phyloP scores from a whole-genome alignment of 2,329 filamentous ascomycete species.

The Amesomyces nigricolor region DNA sequence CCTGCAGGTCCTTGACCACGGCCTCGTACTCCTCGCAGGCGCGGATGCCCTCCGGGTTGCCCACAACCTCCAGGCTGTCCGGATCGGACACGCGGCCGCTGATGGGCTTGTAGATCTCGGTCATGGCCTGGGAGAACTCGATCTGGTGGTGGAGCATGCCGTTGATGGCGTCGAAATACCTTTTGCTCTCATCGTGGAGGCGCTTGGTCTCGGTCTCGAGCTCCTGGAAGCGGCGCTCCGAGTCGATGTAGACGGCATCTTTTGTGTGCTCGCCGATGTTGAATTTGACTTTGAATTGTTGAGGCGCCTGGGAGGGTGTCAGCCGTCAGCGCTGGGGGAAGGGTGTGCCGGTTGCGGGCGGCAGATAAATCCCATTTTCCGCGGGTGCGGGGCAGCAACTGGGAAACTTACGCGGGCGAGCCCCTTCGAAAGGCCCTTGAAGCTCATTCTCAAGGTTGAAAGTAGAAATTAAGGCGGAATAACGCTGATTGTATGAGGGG shows the following conservation, averaged over 20 bases:
- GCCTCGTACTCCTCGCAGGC: conserved; percentile 95
- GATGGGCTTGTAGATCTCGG: conserved; percentile 97
- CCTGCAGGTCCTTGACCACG: conserved; percentile 84
- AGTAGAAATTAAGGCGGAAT: not conserved
- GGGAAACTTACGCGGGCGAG: conserved; percentile 64
- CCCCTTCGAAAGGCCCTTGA: conserved; percentile 92
- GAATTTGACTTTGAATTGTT: conserved; percentile 86
- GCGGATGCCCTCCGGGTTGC: conserved; percentile 86
- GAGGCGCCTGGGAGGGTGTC: conserved; percentile 59
- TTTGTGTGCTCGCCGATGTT: conserved; percentile 95
- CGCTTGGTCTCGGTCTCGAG: conserved; percentile 94
- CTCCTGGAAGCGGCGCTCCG: conserved; percentile 88
- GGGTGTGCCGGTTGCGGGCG: not conserved
- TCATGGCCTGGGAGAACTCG: conserved; percentile 93
- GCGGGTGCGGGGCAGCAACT: conserved; percentile 29
- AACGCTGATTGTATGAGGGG: not conserved
- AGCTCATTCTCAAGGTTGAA: conserved; percentile 63
- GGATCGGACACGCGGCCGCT: conserved; percentile 94
- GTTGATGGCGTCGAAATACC: conserved; percentile 97
- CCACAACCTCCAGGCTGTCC: conserved; percentile 71
- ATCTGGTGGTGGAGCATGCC: conserved; percentile 97
- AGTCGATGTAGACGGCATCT: conserved; percentile 89
- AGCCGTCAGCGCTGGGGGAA: conserved; percentile 25
- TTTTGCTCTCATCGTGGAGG: conserved; percentile 92
- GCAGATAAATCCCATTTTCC: not conserved